Evolutionary conservation across 805 yeast species (phyloP).

Genomic region (Nakazawaea wickerhamii): DNA sequence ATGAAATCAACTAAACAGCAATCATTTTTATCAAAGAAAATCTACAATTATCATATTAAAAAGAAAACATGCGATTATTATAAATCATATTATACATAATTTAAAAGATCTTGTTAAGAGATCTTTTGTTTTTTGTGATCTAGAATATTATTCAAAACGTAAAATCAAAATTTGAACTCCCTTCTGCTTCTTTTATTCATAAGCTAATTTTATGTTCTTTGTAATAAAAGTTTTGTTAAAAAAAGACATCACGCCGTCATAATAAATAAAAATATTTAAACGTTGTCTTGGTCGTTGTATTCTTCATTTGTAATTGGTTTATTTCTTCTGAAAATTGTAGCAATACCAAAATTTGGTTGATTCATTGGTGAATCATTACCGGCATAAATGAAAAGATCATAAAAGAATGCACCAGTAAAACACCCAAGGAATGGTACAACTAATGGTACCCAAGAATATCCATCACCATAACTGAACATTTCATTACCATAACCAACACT

Average conservation of each 20-base stretch:
- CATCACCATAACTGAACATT: constrained; percentile 32
- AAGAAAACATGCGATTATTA: no score
- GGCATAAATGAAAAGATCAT: constrained; percentile 45
- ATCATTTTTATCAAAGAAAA: no score
- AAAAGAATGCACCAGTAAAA: constrained; percentile 41
- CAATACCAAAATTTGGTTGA: constrained; percentile 32
- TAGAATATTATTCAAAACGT: no score
- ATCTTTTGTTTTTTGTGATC: no score
- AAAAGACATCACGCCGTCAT: not conserved
- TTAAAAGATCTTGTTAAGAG: no score
- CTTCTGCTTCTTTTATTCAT: no score
- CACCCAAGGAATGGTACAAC: constrained; percentile 46
- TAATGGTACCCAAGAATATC: constrained; percentile 50
- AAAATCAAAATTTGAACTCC: no score
- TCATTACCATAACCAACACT: constrained; percentile 41
- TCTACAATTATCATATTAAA: no score
- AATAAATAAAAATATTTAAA: not conserved
- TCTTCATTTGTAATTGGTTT: not conserved
- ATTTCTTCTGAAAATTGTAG: constrained; percentile 5
- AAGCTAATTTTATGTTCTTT: no score
- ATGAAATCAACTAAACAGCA: no score
- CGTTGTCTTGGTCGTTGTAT: not conserved
- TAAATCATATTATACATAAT: no score
- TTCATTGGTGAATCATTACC: constrained; percentile 50
- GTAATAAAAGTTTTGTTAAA: not conserved